Evolutionary conservation across 1,284 basidiomycete genomes (phyloP), one percentile per base, ranked within the genome.

Genomic region (Malassezia restricta): DNA sequence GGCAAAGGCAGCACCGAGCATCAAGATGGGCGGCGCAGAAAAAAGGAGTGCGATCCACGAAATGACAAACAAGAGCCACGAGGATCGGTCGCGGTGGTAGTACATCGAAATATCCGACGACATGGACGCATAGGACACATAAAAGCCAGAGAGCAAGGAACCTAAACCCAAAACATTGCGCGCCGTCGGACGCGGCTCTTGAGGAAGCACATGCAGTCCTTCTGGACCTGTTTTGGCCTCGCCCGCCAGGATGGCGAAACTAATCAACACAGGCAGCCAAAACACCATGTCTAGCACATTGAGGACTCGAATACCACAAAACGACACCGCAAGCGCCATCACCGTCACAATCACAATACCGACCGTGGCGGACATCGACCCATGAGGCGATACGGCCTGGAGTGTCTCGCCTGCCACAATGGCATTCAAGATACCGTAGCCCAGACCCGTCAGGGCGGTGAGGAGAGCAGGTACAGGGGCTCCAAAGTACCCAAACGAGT

Each of bases 261-360:
- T 77, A 64, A 91, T 76, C 28, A 89, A 69, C 30, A 89, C 80
- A 0, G 87, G 87, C 20, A 86, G 76, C 83, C 86, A 89, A 4
- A 83, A 78, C 56, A 80, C 82, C 11, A 80, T 77, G 58, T 83
- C 81, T 63, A 81, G 82, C 50, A 76, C 63, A 62, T 82, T 80
- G n/a, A 90, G 77, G 8, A 87, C 79, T 43, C 77, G 80, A 68
- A 82, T 82, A 0, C 87, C 87, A 66, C 82, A 85, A 70, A 90
- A 89, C 8, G 84, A 86, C 17, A 89, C 75, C 11, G 86, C 68
- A 24, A 95, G 78, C 3, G 86, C 83, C 41, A 92, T 78, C 29
- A 85, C 61, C 0, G 81, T 79, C 27, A 92, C 84, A 43, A 95
- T 82, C 27, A 90, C 84, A 52, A 95, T 95, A 0, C 90, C 90